These are phyloP conservation scores for Fusarium pseudocircinatum DNA, from an alignment of 2,329 filamentous ascomycete genomes.

Conservation along the genomic window DNA sequence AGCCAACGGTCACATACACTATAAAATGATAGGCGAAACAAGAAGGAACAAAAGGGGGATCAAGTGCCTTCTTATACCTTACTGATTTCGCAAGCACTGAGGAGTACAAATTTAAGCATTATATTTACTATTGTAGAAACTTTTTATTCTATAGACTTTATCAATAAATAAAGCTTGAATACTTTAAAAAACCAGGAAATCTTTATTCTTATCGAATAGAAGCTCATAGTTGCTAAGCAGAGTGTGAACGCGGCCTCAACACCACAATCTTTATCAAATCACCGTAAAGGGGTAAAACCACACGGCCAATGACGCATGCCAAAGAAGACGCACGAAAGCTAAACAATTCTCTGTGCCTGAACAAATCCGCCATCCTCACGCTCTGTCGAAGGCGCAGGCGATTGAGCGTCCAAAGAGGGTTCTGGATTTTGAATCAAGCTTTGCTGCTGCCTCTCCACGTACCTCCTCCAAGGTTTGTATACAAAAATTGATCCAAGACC, in stretches of 20 bases:
- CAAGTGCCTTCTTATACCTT: neutral
- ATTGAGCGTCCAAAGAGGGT: neutral
- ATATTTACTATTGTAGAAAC: too few relatives aligned
- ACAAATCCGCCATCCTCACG: neutral
- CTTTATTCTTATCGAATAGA: neutral
- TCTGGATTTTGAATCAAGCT: slow-evolving; percentile 11
- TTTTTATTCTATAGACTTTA: too few relatives aligned
- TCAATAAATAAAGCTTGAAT: too few relatives aligned
- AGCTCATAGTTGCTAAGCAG: neutral
- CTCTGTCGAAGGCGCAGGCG: slow-evolving; percentile 1
- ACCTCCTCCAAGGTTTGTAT: slow-evolving; percentile 81
- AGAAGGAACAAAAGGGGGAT: neutral
- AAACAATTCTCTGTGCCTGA: neutral
- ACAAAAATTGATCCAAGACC: slow-evolving; percentile 77
- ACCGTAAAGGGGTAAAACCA: too few relatives aligned
- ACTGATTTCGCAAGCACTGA: neutral
- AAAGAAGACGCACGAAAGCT: neutral
- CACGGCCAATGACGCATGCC: neutral
- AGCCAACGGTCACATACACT: neutral
- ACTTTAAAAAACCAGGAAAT: too few relatives aligned
- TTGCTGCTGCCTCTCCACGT: slow-evolving; percentile 48
- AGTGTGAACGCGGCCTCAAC: neutral
- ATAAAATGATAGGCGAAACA: too few relatives aligned
- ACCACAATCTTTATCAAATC: too few relatives aligned
- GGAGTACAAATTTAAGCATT: neutral